Base-by-base conservation (phyloP, 2,329 filamentous ascomycete genomes). In the Sodiomyces alkalinus region DNA sequence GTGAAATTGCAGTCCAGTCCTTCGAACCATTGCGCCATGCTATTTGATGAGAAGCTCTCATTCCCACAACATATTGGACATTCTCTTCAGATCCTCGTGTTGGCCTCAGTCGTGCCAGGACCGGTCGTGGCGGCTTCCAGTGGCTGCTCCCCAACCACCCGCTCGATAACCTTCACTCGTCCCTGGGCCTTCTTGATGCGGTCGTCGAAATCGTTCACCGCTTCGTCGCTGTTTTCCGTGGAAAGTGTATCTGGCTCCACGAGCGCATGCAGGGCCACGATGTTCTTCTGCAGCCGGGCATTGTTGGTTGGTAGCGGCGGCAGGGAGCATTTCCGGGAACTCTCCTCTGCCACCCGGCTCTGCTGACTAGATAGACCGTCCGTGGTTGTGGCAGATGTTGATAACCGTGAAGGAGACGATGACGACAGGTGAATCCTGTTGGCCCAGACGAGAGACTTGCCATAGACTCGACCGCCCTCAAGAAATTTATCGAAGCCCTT, bases 401-500 rank as follows among this genome's bases (percentile, higher is more conserved):
- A n/a, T n/a, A n/a, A n/a, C n/a, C n/a, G n/a, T n/a, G n/a, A n/a
- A n/a, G n/a, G n/a, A n/a, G n/a, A n/a, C 24, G 28, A 28, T 21
- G 28, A 28, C 4, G 29, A 19, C 6, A 30, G 17, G 4, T 32
- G 59, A 8, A 85, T 52, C 30, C 85, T 65, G 34, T 80, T 79
- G 9, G 75, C 74, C 86, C 87, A 96, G n/a, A 96, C 63, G 15
- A 80, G 56, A 10, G 82, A 74, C 43, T 74, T 76, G 24, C 83
- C 81, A 41, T 87, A 77, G 18, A 96, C 54, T 33, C 67, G 65
- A 3, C 87, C 87, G 49, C 83, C 69, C 36, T 83, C 76, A 22
- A 80, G 48, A 45, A 92, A 94, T 55, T 93, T 96, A 43, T 93
- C 82, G 42, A 90, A 96, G 1, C 86, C 87, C 39, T 86, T 90